Base-by-base conservation (phyloP, 2,329 filamentous ascomycete species). In the Cytospora mali region DNA sequence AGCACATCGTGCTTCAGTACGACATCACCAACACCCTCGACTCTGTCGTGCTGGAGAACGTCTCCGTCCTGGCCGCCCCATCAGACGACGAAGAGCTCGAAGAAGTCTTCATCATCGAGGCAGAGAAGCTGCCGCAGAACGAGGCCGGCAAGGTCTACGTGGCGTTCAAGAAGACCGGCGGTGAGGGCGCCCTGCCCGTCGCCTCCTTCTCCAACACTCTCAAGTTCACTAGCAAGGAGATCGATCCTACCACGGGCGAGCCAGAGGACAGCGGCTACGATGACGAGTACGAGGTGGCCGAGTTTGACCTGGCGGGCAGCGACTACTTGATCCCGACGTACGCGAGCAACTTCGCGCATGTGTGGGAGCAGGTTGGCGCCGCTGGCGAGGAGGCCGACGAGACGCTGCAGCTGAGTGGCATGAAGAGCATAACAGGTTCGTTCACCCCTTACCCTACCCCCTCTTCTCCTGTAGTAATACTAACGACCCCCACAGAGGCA, bases 181-280 rank as follows among this genome's bases (percentile, higher is more conserved):
- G 91, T 62, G 91, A 92, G 70, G 83, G 80, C 50, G 85, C 89
- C n/a, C 89, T 96, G 75, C 88, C 93, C 5, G 82, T 90, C 25
- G 88, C 89, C 58, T 90, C 87, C 49, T 96, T 99, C 77, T 92
- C 91, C 68, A 99, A 98, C 77, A 81, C 92, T 46, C 89, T 99
- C 73, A 97, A 95, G 78, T 99, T 99, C 75, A 97, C 93, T 21
- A 95, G 90, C 81, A 98, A 97, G 80, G 95, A 99, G 78, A 95
- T 99, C 68, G 95, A 99, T 71, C 95, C 95, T 6, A 90, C 90
- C 28, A 97, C 92, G n/a, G 87, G 88, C 68, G 93, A 97, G 77
- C 91, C 94, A 0, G 95, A 99, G 75, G 93, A 96, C 18, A 84
- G 80, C 53, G 95, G 95, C 52, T 98, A 98, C 75, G 94, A 98